phyloP scores from a whole-genome alignment of 345 rosid species.

The Populus ilicifolia region DNA sequence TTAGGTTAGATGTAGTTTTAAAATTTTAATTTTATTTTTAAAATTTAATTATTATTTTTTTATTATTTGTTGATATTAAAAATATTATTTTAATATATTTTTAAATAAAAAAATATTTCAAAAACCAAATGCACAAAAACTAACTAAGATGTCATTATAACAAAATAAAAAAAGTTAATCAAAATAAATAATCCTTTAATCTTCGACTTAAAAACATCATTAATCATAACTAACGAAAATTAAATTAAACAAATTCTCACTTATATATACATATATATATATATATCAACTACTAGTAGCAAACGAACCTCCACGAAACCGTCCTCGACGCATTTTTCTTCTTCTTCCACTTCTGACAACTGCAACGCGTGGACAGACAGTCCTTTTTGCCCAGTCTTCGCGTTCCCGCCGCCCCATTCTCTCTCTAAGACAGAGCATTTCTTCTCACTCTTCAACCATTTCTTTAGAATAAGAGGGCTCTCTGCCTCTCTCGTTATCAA shows the following conservation, averaged over 20 bases:
- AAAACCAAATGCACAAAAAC: no score
- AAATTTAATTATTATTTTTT: no score
- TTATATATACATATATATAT: not conserved
- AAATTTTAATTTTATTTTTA: no score
- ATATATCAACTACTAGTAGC: not conserved
- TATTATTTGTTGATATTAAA: no score
- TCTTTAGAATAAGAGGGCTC: not conserved
- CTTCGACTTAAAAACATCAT: no score
- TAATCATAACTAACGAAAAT: no score
- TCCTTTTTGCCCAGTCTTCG: not conserved
- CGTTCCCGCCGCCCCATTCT: conserved; percentile 17
- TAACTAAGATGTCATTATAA: no score
- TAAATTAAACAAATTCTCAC: not conserved
- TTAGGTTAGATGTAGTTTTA: no score
- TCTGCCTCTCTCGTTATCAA: not conserved
- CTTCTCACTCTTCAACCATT: not conserved
- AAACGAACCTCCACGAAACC: not conserved
- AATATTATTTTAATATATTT: no score
- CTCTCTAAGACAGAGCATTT: not conserved
- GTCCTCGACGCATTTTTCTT: not conserved
- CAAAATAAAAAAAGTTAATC: no score
- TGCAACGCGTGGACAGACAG: conserved; percentile 9
- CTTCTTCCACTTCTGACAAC: not conserved
- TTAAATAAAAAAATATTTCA: no score
- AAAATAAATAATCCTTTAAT: no score